Conservation (phyloP, 805 yeast genomes). For the Candida palmyrensis region DNA sequence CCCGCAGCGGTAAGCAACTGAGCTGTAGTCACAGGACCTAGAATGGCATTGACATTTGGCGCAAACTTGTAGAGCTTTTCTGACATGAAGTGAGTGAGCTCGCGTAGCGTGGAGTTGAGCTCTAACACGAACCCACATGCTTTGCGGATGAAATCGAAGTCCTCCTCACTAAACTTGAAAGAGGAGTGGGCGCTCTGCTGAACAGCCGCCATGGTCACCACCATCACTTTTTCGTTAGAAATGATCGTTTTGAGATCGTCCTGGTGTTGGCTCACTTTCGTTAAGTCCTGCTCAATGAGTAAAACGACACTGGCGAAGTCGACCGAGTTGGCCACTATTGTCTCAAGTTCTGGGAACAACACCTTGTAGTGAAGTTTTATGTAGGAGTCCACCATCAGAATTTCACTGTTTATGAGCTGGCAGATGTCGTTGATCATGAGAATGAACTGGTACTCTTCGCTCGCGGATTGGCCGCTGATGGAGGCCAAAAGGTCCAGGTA, state of each 20-base stretch:
- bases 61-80: conserved; percentile 55
- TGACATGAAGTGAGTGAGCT: conserved; percentile 52
- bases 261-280: conserved; percentile 23
- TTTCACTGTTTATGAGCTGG: conserved; percentile 51
- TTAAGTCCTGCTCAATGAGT: conserved; percentile 46
- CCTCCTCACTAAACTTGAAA: conserved; percentile 20
- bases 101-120: conserved; percentile 37
- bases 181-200: conserved; percentile 46
- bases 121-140: conserved; percentile 46
- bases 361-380: conserved; percentile 49
- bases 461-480: conserved; percentile 17
- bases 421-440: conserved; percentile 51
- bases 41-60: conserved; percentile 71
- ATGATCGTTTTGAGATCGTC: conserved; percentile 38
- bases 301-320: conserved; percentile 54
- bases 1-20: conserved; percentile 67
- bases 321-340: conserved; percentile 55
- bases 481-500: conserved; percentile 26
- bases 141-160: conserved; percentile 31
- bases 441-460: conserved; percentile 47
- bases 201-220: conserved; percentile 67
- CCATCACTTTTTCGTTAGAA: conserved; percentile 62
- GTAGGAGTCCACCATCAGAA: conserved; percentile 42
- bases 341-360: conserved; percentile 68
- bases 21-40: conserved; percentile 71